Evolutionary conservation across 345 rosid genomes (phyloP), one percentile per base, ranked within the genome.

Genomic region (Salix arbutifolia): DNA sequence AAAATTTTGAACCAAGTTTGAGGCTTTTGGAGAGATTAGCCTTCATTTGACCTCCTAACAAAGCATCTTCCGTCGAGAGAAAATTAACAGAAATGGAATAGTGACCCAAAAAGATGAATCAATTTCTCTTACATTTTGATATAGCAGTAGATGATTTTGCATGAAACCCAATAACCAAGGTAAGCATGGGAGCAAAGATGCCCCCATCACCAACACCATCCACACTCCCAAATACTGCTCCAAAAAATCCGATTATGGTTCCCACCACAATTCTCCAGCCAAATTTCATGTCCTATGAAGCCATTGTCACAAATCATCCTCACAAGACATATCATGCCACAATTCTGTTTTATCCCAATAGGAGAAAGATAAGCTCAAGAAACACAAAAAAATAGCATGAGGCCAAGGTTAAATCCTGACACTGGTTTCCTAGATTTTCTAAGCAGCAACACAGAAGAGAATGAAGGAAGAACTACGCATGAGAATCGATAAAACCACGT

Each of bases 191-290:
- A 74, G 85, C 88, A 70, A 80, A 87, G 72, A 85, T 37, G 60
- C 88, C 90, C 11, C 88, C 90, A 3, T 87, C 90, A 40, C 90
- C 90, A 8, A 85, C 88, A 28, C 90, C 90, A 44, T 88, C 90
- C 5, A 85, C 88, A 28, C 88, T 87, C 16, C 90, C 90, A 82
- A 78, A 80, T 1, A 88, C 90, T 52, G 90, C 88, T 75, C 88
- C 88, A 13, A 84, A 61, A 84, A 87, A 85, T 74, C 83, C 90
- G 52, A 85, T 67, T 72, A 84, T 46, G 1, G 80, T 35, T 12
- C 87, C 88, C 70, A 85, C 82, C 53, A 75, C 85, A 66, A 85
- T 79, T 84, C 52, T 62, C 88, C 90, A 85, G 10, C 84, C 80
- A 76, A 83, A 85, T 77, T 72, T 74, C 77, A 87, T 33, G 2